Evolutionary conservation across 257 asterid species (phyloP), one percentile per base, ranked within the genome.

Genomic region (Phtheirospermum japonicum): DNA sequence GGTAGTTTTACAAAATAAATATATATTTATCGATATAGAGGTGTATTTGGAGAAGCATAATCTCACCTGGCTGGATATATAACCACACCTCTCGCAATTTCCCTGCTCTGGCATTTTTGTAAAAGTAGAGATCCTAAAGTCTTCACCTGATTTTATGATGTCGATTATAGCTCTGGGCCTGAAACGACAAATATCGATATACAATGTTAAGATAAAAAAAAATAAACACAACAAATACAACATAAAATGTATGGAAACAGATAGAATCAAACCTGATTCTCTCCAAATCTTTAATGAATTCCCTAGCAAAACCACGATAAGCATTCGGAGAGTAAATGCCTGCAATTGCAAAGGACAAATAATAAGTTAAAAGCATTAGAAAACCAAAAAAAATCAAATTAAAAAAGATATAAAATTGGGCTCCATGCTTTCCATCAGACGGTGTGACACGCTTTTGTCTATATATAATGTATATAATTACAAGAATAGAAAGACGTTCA

Each of bases 71-170:
- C 97, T 89, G 61, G 99, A 92, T 61, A 92, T 92, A 72, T 92
- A 92, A 66, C 99, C 99, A 69, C 99, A 92, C 69, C 84, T 82
- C 67, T 89, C 95, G 58, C 99, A 92, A 63, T 32, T 92, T 65
- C 99, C 97, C 70, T 89, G 99, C 76, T 86, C 97, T 5, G 99
- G 99, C 99, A 89, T 92, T 75, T 92, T 92, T 43, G 99, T 86
- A 37, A 75, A 31, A 63, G 96, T 83, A 30, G 96, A 87, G 74
- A 92, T 89, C 81, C 97, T 77, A 49, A 92, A 92, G 81, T 89
- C 99, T 73, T 92, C 99, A 19, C 97, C 99, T 6, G 97, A 92
- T 77, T 69, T 85, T 61, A 92, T 92, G 70, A 92, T 92, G 76
- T 92, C 97, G 9, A 89, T 79, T 64, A 92, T 92, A 64, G 95